phyloP scores from a whole-genome alignment of 2,329 filamentous ascomycete species.

The Phoma sp. region DNA sequence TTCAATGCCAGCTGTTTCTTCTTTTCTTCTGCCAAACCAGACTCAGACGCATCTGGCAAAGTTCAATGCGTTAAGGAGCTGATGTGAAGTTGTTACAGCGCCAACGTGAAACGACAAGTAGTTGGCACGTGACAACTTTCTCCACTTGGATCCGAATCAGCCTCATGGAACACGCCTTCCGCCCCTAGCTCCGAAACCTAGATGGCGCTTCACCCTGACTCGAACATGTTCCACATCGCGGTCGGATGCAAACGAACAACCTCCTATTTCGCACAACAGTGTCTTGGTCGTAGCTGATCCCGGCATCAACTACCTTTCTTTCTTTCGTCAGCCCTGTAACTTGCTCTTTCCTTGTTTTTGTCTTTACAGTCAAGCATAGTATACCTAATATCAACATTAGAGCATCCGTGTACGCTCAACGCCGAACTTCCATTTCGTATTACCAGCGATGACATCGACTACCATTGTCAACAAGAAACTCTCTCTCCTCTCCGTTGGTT shows the following conservation, averaged over 20 bases:
- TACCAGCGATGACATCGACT: constrained; percentile 8
- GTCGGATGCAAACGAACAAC: constrained; percentile 6
- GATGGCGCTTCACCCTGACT: constrained; percentile 12
- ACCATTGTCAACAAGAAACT: constrained; percentile 11
- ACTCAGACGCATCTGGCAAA: constrained; percentile 9
- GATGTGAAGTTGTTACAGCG: constrained; percentile 9
- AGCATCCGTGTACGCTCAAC: not conserved
- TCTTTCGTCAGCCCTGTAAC: not conserved
- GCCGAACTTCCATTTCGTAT: not conserved
- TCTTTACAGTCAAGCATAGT: not conserved
- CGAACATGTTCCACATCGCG: constrained; percentile 9
- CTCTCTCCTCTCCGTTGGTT: constrained; percentile 25
- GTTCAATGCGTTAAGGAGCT: constrained; percentile 8
- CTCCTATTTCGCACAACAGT: constrained; percentile 10
- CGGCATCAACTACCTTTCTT: not conserved
- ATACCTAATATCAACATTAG: constrained; percentile 2
- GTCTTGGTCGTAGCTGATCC: not conserved
- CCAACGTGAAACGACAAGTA: constrained; percentile 9
- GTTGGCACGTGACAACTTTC: constrained; percentile 6
- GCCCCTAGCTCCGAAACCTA: constrained; percentile 11
- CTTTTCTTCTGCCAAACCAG: not conserved
- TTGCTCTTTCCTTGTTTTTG: not conserved
- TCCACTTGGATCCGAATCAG: constrained; percentile 11
- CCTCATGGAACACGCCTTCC: constrained; percentile 3
- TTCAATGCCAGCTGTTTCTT: constrained; percentile 1